Evolutionary conservation across 768 basidiomycete species (phyloP).

Genomic region (Leccinum fibrillosum): DNA sequence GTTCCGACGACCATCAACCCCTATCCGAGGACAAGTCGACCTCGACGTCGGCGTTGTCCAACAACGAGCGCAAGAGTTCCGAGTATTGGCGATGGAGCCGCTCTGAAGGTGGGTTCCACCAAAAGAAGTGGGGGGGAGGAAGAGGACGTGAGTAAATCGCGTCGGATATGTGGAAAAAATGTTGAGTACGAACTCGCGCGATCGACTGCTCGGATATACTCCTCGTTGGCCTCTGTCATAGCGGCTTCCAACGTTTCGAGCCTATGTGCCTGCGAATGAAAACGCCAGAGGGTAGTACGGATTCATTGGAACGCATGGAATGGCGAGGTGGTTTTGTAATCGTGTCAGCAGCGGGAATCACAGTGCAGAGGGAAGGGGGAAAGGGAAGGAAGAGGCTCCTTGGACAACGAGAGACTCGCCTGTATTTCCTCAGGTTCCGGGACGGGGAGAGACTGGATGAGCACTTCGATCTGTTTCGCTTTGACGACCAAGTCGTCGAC

Average conservation of each 20-base stretch:
- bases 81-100: constrained; percentile 58
- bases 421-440: constrained; percentile 78
- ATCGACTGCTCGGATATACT: constrained; percentile 68
- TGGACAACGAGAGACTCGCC: constrained; percentile 28
- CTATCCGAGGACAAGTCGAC: constrained; percentile 16
- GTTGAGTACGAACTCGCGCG: constrained; percentile 62
- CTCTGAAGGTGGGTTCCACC: constrained; percentile 36
- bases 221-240: constrained; percentile 68
- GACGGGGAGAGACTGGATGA: constrained; percentile 76
- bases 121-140: background rate
- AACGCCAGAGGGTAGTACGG: background rate
- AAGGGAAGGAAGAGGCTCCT: background rate
- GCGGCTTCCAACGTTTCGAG: constrained; percentile 65
- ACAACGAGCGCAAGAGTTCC: constrained; percentile 53
- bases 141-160: background rate
- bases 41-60: constrained; percentile 48
- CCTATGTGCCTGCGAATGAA: constrained; percentile 51
- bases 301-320: background rate
- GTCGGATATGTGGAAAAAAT: background rate
- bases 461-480: constrained; percentile 84
- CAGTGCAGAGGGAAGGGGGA: rapidly evolving
- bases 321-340: background rate
- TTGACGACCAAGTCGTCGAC: constrained; percentile 80
- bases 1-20: background rate
- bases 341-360: background rate